Evolutionary conservation across 805 yeast genomes (phyloP).

Genomic region (Yarrowia porcina): DNA sequence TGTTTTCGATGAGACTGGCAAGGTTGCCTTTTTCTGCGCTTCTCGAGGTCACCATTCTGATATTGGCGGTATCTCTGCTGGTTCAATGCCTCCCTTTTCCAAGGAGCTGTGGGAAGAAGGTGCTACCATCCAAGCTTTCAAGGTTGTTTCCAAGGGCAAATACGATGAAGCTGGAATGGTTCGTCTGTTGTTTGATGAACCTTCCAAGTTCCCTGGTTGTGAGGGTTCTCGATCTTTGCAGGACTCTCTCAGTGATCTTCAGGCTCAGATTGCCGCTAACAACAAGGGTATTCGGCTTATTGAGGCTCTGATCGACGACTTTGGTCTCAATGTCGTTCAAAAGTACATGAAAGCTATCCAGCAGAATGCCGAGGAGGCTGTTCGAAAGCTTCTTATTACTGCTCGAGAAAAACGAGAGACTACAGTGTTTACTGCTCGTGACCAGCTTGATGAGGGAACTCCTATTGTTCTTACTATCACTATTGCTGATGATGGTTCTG

Average conservation of each 20-base stretch:
- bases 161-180: conserved; percentile 73
- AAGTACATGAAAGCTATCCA: conserved; percentile 81
- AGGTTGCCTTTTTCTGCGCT: conserved; percentile 80
- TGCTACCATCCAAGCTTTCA: conserved; percentile 76
- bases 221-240: conserved; percentile 81
- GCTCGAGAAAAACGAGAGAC: conserved; percentile 36
- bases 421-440: conserved; percentile 32
- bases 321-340: conserved; percentile 55
- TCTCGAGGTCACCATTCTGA: conserved; percentile 96
- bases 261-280: conserved; percentile 87
- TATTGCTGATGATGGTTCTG: conserved; percentile 51
- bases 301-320: conserved; percentile 57
- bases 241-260: conserved; percentile 80
- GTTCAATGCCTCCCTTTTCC: conserved; percentile 93
- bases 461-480: conserved; percentile 33
- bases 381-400: conserved; percentile 48
- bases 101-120: conserved; percentile 86
- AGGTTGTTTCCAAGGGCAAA: conserved; percentile 64
- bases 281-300: conserved; percentile 75
- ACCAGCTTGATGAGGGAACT: conserved; percentile 40
- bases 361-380: conserved; percentile 70
- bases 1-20: conserved; percentile 53
- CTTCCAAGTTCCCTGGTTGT: conserved; percentile 79
- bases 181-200: conserved; percentile 61
- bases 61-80: conserved; percentile 88